Evolutionary conservation across 2,329 filamentous ascomycete species (phyloP).

Genomic region (Didymella sp.): DNA sequence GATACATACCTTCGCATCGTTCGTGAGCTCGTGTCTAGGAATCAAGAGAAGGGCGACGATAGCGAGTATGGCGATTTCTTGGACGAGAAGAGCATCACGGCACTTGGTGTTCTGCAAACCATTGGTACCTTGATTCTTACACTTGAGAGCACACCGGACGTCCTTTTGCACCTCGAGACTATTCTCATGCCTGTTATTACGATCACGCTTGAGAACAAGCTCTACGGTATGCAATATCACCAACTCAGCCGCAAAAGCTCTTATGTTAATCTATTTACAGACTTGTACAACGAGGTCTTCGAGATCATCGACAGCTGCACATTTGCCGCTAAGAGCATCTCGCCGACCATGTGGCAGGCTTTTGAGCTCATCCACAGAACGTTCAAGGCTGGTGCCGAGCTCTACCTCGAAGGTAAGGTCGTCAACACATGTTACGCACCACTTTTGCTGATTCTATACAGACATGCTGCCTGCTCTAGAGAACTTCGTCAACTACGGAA

Average conservation of each 20-base stretch:
- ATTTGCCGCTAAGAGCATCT: conserved; percentile 95
- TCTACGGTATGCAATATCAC: conserved; percentile 70
- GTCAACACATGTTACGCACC: not conserved
- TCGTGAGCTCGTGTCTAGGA: conserved; percentile 87
- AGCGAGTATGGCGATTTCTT: conserved; percentile 87
- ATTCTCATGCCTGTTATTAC: conserved; percentile 97
- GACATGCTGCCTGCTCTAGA: conserved; percentile 98
- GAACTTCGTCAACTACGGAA: conserved; percentile 96
- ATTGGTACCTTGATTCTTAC: conserved; percentile 97
- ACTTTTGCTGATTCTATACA: conserved; percentile 28
- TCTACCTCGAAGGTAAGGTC: conserved; percentile 77
- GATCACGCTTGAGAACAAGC: conserved; percentile 95
- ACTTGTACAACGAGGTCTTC: conserved; percentile 97
- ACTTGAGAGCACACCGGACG: conserved; percentile 94
- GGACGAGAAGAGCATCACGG: conserved; percentile 98
- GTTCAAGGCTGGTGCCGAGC: conserved; percentile 95
- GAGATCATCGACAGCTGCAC: conserved; percentile 99
- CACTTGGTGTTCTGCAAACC: conserved; percentile 92
- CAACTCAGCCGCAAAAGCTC: not conserved
- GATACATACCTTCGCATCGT: conserved; percentile 97
- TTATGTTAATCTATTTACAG: conserved; percentile 52
- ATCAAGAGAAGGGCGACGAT: conserved; percentile 74
- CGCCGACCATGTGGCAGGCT: conserved; percentile 96
- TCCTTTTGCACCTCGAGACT: conserved; percentile 90
- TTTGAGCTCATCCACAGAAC: conserved; percentile 97